phyloP scores from a whole-genome alignment of 2,329 filamentous ascomycete genomes.

The Rasamsonia emersonii region DNA sequence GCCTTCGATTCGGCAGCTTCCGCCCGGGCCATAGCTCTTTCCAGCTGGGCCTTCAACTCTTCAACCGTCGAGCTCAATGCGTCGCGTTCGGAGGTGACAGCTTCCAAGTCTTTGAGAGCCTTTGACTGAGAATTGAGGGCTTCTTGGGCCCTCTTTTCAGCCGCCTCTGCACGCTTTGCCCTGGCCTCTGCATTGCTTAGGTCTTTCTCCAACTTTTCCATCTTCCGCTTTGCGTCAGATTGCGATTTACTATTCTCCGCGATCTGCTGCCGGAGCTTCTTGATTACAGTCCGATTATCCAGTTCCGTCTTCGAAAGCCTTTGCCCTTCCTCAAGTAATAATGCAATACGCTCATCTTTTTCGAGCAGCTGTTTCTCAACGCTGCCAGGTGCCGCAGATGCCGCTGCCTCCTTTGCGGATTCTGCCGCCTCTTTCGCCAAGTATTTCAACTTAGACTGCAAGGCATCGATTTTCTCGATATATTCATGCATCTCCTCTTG shows the following conservation, averaged over 20 bases:
- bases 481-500: slow-evolving; percentile 78
- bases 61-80: slow-evolving; percentile 57
- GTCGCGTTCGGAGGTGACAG: slow-evolving; percentile 54
- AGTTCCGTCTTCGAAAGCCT: slow-evolving; percentile 79
- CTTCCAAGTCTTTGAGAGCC: slow-evolving; percentile 50
- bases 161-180: slow-evolving; percentile 51
- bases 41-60: slow-evolving; percentile 61
- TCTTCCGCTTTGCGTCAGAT: slow-evolving; percentile 44
- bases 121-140: slow-evolving; percentile 44
- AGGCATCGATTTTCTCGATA: slow-evolving; percentile 80
- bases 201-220: slow-evolving; percentile 52
- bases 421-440: slow-evolving; percentile 72
- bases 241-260: slow-evolving; percentile 45
- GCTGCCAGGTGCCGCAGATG: slow-evolving; percentile 55
- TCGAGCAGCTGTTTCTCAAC: slow-evolving; percentile 73
- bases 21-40: slow-evolving; percentile 57
- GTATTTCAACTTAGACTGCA: slow-evolving; percentile 86
- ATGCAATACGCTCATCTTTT: slow-evolving; percentile 81
- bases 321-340: slow-evolving; percentile 86
- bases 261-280: slow-evolving; percentile 57
- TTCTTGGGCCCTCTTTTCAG: slow-evolving; percentile 49
- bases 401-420: slow-evolving; percentile 59
- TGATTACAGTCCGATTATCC: slow-evolving; percentile 72
- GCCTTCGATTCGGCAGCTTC: slow-evolving; percentile 59
- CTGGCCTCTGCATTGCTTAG: slow-evolving; percentile 42